phyloP scores from a whole-genome alignment of 805 yeast species.

The Saturnispora gosingensis region DNA sequence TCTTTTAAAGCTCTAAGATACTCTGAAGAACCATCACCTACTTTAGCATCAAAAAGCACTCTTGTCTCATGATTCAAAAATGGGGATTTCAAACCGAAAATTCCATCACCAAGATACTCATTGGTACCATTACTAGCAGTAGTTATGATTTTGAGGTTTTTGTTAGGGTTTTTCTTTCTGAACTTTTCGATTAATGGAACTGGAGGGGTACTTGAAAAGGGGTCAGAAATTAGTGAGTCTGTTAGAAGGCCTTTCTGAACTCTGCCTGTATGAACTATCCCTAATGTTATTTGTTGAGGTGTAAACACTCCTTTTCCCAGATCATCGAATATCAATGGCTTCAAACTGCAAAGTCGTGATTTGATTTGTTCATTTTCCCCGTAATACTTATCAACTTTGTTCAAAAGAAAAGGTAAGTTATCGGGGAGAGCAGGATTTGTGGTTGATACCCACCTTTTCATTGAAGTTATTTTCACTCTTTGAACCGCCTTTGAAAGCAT shows the following conservation, averaged over 20 bases:
- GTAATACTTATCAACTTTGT: constrained; percentile 9
- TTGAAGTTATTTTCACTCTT: neutral
- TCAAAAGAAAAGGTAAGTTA: neutral
- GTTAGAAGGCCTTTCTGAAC: constrained; percentile 18
- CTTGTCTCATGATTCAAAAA: constrained; percentile 23
- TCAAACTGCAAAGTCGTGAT: constrained; percentile 14
- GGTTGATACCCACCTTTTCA: neutral
- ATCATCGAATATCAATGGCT: constrained; percentile 10
- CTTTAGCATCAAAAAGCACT: constrained; percentile 22
- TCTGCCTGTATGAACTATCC: constrained; percentile 19
- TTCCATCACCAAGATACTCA: constrained; percentile 9
- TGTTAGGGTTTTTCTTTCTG: constrained; percentile 6
- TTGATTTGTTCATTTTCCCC: constrained; percentile 7
- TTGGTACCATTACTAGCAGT: constrained; percentile 8
- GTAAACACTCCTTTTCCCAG: constrained; percentile 10
- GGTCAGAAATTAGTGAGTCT: constrained; percentile 24
- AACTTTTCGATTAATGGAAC: constrained; percentile 15
- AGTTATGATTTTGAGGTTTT: constrained; percentile 11
- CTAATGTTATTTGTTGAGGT: constrained; percentile 21
- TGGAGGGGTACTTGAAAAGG: constrained; percentile 20
- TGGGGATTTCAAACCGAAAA: constrained; percentile 22
- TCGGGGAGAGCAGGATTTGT: neutral
- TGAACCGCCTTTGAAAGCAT: neutral
- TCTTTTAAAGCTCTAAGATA: constrained; percentile 7
- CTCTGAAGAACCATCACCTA: constrained; percentile 16